Evolutionary conservation across 495 filamentous ascomycete genomes (phyloP).

Genomic region (Aspergillus kassunensis): DNA sequence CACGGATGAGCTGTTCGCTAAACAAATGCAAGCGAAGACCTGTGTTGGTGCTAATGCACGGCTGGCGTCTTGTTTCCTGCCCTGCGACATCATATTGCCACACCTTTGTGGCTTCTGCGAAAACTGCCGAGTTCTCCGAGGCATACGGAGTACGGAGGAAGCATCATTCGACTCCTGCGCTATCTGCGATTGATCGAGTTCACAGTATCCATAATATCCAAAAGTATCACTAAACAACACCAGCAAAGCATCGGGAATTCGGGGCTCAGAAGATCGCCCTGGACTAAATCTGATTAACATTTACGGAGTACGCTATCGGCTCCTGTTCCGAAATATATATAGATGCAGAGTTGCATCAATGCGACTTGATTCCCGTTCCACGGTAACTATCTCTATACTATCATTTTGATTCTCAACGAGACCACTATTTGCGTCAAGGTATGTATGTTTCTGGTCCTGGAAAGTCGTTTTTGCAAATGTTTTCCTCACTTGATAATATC

Average conservation of each 20-base stretch:
- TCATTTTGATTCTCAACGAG: too few relatives aligned
- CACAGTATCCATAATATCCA: not conserved
- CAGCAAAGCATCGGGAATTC: not conserved
- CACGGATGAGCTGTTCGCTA: constrained; percentile 19
- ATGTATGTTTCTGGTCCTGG: not conserved
- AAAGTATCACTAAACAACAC: not conserved
- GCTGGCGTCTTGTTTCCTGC: constrained; percentile 2
- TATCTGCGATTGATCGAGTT: not conserved
- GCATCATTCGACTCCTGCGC: not conserved
- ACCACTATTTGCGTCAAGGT: too few relatives aligned
- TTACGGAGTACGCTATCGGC: not conserved
- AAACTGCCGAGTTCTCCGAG: too few relatives aligned
- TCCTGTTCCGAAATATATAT: not conserved
- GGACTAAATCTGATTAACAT: not conserved
- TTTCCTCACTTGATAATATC: too few relatives aligned
- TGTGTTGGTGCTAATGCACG: constrained; percentile 19
- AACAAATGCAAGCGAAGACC: constrained; percentile 3
- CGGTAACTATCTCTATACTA: too few relatives aligned
- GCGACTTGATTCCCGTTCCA: too few relatives aligned
- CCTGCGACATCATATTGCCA: constrained; percentile 7
- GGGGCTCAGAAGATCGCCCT: not conserved
- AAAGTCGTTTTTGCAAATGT: not conserved
- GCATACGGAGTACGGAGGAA: too few relatives aligned
- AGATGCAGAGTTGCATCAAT: too few relatives aligned
- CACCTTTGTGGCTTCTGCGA: not conserved